Base-by-base conservation (phyloP, 148 eudicot genomes). In the Arbutus unedo region DNA sequence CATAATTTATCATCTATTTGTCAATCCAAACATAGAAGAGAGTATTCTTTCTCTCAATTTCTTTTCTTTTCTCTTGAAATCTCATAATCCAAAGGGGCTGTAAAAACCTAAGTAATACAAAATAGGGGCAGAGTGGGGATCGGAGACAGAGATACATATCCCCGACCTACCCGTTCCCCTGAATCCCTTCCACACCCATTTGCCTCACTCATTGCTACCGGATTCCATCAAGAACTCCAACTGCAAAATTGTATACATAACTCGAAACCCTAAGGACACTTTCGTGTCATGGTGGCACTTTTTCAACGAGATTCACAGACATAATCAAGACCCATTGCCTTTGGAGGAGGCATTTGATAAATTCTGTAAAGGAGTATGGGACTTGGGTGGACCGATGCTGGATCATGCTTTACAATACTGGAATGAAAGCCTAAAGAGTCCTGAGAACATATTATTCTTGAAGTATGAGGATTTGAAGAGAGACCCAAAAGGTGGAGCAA, bases 401-500 rank as follows among this genome's bases (percentile, higher is more conserved):
- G 73, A 50, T 66, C 41, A 66, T 21, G 71, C 25, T 3, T 10
- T 66, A 2, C 38, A 44, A 21, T 85, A 85, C 47, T 85, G 87
- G 87, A 25, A 4, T 13, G 82, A 72, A 56, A 85, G 79, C 23
- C 57, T 3, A 5, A 53, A 85, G 45, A 78, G 77, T 79, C 87
- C 87, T 43, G 62, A 57, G n/a, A 85, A 77, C 19, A 78, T 85
- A 44, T 23, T 85, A 68, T 85, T 85, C 60, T 74, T 85, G 60
- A 85, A 60, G 51, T 85, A 85, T 72, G 84, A 85, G 21, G 87
- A 85, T 23, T 11, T 85, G 78, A 55, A 77, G 57, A 85, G 64
- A n/a, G 74, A 85, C 53, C 81, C 87, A 6, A 77, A 72, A 31
- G 79, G 68, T 5, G 14, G 78, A 43, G 84, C 78, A 77, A 76